Evolutionary conservation across 805 yeast species (phyloP), one percentile per base, ranked within the genome.

Genomic region (Candida mattraensis): DNA sequence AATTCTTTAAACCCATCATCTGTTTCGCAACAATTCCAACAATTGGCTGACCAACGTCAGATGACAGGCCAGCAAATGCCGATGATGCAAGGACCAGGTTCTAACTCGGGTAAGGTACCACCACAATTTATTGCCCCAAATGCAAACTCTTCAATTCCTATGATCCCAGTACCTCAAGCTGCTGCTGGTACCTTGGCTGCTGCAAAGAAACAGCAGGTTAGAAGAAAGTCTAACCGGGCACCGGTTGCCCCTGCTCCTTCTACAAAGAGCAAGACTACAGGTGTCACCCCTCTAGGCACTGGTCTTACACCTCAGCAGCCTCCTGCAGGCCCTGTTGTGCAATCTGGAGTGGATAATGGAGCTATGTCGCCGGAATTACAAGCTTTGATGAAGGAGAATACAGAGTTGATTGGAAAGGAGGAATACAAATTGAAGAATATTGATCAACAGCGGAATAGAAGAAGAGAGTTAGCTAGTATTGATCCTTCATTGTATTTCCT

Each of bases 401-500:
- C 45, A 7, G 63, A 57, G 17, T 33, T 47, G 34, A 35, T 60
- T 14, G 42, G 48, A 7, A 53, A 48, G 27, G 66, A 63, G 30
- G 66, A 56, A 24, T 24, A 47, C 10, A 45, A 47, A 13, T 33
- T 51, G 22, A 50, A 42, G 7, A 37, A 31, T 5, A 42, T 60
- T 15, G 80, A 74, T 46, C 52, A 63, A 10, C 69, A 67, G 41
- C 57, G 72, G 42, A 62, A 61, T 29, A 67, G 60, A 40, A 57
- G 81, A 36, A 61, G 76, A 28, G 76, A 69, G 33, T 60, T 76
- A 27, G 69, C 72, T 2, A 54, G 54, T 33, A 40, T 54, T 15
- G 74, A 76, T 48, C 74, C 80, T 0, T 66, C 69, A 28, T 58
- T 60, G 34, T 76, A 72, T 51, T 70, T 76, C 46, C 61, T 68